Conservation (phyloP, 208 protist species). For the Endotrypanum monterogeii region DNA sequence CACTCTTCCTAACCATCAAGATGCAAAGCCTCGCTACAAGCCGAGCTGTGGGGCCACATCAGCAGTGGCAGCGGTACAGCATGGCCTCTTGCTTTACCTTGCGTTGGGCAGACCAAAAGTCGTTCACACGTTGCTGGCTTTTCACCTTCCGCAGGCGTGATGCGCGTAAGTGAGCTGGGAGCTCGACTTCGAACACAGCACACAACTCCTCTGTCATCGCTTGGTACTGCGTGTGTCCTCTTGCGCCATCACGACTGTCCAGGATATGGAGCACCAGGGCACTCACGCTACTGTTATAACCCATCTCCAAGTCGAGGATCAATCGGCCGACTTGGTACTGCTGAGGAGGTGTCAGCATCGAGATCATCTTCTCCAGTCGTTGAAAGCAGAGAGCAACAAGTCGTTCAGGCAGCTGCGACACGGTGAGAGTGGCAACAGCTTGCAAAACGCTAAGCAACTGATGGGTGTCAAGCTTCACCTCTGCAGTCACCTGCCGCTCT, state of each 20-base stretch:
- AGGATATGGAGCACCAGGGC: constrained; percentile 64
- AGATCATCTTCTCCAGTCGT: constrained; percentile 58
- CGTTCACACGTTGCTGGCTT: constrained; percentile 38
- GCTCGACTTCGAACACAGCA: constrained; percentile 80
- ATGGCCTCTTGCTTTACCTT: constrained; percentile 4
- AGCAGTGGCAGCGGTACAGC: constrained; percentile 4
- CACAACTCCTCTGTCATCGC: constrained; percentile 69
- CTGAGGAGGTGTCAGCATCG: constrained; percentile 46
- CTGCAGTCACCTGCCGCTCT: constrained; percentile 53
- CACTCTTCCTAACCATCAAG: no score
- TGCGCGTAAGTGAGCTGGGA: constrained; percentile 47
- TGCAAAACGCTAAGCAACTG: constrained; percentile 75
- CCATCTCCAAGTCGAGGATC: constrained; percentile 81
- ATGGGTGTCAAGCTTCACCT: constrained; percentile 54
- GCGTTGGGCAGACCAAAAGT: constrained; percentile 34
- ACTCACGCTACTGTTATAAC: constrained; percentile 65
- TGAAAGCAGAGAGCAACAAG: constrained; percentile 60
- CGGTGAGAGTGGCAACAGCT: constrained; percentile 42
- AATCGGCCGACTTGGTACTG: constrained; percentile 60
- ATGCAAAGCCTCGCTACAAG: neutral
- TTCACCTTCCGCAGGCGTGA: constrained; percentile 50
- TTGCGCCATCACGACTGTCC: constrained; percentile 69
- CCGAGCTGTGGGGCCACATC: neutral
- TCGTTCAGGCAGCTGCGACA: constrained; percentile 35
- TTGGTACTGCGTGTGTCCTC: constrained; percentile 38